phyloP scores from a whole-genome alignment of 2,329 filamentous ascomycete genomes.

The Sodiomyces alkalinus region DNA sequence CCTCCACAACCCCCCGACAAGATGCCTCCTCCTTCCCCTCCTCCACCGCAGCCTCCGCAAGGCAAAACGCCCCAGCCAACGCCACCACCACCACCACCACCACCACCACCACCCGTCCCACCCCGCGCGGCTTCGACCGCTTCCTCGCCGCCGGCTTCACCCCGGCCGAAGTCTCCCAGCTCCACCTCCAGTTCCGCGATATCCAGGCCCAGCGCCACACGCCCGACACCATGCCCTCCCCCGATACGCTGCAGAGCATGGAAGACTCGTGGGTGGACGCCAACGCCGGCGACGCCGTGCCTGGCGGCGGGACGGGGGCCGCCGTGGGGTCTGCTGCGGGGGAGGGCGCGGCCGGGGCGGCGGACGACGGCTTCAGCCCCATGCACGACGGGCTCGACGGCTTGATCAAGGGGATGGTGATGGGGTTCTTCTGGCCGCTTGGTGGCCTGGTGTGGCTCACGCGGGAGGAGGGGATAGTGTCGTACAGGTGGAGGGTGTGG shows the following conservation, averaged over 20 bases:
- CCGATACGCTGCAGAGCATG: conserved; percentile 57
- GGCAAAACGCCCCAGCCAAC: conserved; percentile 4
- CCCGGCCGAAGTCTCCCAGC: conserved; percentile 62
- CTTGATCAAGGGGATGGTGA: conserved; percentile 73
- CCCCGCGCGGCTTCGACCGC: conserved; percentile 67
- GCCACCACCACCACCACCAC: conserved; percentile 10
- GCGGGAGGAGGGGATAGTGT: conserved; percentile 78
- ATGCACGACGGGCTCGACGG: conserved; percentile 56
- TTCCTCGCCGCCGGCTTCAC: conserved; percentile 72
- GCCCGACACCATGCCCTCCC: conserved; percentile 76
- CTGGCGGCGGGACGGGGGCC: conserved; percentile 19
- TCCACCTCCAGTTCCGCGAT: conserved; percentile 77
- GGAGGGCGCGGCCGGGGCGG: conserved; percentile 29
- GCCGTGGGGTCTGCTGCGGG: conserved; percentile 15
- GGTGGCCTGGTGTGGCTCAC: conserved; percentile 76
- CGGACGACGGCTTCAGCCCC: conserved; percentile 28
- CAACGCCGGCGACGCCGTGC: conserved; percentile 25
- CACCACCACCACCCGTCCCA: conserved; percentile 37
- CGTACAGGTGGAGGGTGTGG: conserved; percentile 68
- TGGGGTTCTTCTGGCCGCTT: conserved; percentile 91
- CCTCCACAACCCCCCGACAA: background rate
- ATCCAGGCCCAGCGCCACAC: conserved; percentile 73
- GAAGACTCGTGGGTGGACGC: conserved; percentile 88
- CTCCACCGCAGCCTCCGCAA: conserved; percentile 6
- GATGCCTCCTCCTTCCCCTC: conserved; percentile 35